Base-by-base conservation (phyloP, 192 early-diverging fungal species). In the Coemansia sp. region DNA sequence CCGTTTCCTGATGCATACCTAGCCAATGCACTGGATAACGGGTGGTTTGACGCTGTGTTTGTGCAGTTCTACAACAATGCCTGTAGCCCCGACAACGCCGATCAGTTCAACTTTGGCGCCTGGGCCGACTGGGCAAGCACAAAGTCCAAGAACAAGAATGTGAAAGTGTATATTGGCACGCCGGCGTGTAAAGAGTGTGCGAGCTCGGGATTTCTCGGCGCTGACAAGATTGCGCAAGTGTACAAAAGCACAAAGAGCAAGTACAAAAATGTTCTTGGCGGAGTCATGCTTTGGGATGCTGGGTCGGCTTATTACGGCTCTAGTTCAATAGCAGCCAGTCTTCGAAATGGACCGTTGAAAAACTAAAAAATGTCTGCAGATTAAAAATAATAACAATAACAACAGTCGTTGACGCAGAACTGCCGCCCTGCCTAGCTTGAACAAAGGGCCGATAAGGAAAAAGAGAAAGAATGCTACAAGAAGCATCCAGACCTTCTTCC, bases 11-110 rank as follows among this genome's bases (percentile, higher is more conserved):
- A 89, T 39, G 71, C 83, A 13, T 83, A 85, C 52, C 75, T 87
- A 0, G 82, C 76, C 16, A 79, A 82, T n/a, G 84, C 88, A 1
- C 72, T 90, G 65, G 79, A 86, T 40, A 73, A 79, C 9, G 83
- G 85, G 0, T 87, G 85, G 84, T 86, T 90, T 64, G 87, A 90
- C 70, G 70, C 87, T 62, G 87, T 89, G 39, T 85, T 83, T 74
- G 81, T 89, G 32, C 88, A 90, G 59, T 89, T 88, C 72, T 90
- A 89, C 76, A 89, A 89, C 71, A 89, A 89, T 71, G 84, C 74
- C 38, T 89, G 88, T 63, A 83, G 85, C 16, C 77, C 85, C 16
- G 72, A 83, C 45, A 76, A 71, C 16, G 85, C 76, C 53, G 67
- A 60, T 21, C 47, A 63, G 23, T 85, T 85, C 79, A 89, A 86